Evolutionary conservation across 108 stramenopile species (phyloP), one percentile per base, ranked within the genome.

Genomic region (Nannochloropsis gaditana): DNA sequence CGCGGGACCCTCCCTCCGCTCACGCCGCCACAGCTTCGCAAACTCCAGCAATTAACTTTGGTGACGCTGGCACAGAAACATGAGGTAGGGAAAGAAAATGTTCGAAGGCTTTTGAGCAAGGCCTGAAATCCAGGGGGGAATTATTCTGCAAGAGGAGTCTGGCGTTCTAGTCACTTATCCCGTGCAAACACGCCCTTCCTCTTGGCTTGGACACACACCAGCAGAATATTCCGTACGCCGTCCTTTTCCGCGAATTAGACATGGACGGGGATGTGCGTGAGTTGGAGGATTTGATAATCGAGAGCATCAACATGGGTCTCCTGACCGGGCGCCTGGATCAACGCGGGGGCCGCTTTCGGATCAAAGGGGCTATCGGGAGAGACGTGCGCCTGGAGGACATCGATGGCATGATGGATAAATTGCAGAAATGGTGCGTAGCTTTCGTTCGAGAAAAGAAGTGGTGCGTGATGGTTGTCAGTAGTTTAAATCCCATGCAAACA

Each of bases 291-390:
- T 11, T 91, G 42, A 85, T 91, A 19, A 89, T 91, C 43, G 91
- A 91, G 44, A 79, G 86, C 45, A 88, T 92, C 43, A 90, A 92
- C 91, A 44, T 59, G 31, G 91, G 89, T 8, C n/a, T 92, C 15
- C 5, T 92, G n/a, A 43, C 84, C 42, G 91, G 91, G 41, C 91
- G 91, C 83, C 83, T 92, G 41, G 88, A 92, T 79, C 91, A 92
- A 47, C 90, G 82, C 4, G 85, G 73, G 43, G 87, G 80, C 41
- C 47, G 86, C 44, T 83, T 91, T 45, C 85, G 45, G 83, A 86
- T 91, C 42, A 11, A 43, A 8, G 2, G 21, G n/a, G 43, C 42
- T 31, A 41, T 31, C 5, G 79, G 21, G 43, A 9, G 88, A n/a
- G 85, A 89, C 45, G 85, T 89, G 41, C 45, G 43, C 5, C 43